Evolutionary conservation across 192 early-diverging fungal genomes (phyloP).

Genomic region (Spizellomyces punctatus): DNA sequence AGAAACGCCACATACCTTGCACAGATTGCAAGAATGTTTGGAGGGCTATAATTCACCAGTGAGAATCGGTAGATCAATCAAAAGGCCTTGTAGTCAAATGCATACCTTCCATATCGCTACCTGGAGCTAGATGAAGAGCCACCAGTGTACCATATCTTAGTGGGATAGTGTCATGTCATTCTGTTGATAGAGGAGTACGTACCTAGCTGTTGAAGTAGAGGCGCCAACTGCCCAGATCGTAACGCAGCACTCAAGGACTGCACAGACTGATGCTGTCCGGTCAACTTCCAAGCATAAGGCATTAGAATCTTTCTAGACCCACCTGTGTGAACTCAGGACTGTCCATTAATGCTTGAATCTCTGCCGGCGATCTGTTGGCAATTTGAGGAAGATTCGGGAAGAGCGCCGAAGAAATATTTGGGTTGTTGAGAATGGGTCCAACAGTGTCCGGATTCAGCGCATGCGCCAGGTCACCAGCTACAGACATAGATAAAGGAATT

Average conservation of each 20-base stretch:
- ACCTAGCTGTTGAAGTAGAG: conserved; percentile 3
- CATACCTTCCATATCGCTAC: conserved; percentile 10
- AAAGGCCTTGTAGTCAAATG: neutral
- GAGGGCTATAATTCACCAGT: conserved; percentile 1
- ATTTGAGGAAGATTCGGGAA: conserved; percentile 31
- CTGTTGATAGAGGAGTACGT: too few species aligned
- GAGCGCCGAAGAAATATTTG: conserved; percentile 27
- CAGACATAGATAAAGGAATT: too few species aligned
- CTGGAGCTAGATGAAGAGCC: conserved; percentile 4
- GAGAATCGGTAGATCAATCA: neutral
- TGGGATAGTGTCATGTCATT: too few species aligned
- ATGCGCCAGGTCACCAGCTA: too few species aligned
- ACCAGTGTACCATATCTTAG: too few species aligned
- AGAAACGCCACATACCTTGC: conserved; percentile 8
- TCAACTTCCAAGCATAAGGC: too few species aligned
- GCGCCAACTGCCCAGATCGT: conserved; percentile 21
- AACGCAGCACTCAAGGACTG: conserved; percentile 29
- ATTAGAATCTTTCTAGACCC: neutral
- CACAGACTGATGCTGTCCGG: conserved; percentile 2
- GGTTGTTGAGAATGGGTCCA: conserved; percentile 27
- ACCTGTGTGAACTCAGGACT: conserved; percentile 15
- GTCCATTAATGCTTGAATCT: conserved; percentile 24
- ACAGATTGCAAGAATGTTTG: conserved; percentile 26
- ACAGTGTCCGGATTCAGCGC: neutral
- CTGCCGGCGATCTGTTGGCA: conserved; percentile 17